phyloP scores from a whole-genome alignment of 192 early-diverging fungal genomes.

The Coemansia sp. region DNA sequence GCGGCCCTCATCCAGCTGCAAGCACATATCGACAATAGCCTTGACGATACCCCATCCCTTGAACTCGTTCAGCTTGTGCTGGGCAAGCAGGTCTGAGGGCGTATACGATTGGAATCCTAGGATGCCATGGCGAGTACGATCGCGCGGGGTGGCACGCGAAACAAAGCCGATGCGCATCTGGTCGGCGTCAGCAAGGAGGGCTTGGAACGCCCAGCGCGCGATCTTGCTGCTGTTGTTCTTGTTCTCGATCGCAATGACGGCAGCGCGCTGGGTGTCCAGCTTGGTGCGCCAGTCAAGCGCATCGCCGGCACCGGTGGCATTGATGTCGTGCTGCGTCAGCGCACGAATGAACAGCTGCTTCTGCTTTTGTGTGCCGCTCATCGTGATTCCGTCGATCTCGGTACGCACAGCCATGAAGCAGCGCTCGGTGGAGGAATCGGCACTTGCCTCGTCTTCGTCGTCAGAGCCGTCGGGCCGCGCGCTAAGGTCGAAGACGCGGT shows the following conservation, averaged over 20 bases:
- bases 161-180: slow-evolving; percentile 91
- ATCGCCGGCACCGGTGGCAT: slow-evolving; percentile 79
- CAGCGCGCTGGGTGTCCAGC: slow-evolving; percentile 92
- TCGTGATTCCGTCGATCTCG: slow-evolving; percentile 79
- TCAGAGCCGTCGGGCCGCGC: slow-evolving; percentile 22
- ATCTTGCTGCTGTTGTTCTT: slow-evolving; percentile 97
- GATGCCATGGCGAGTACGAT: slow-evolving; percentile 76
- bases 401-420: slow-evolving; percentile 83
- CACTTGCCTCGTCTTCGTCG: slow-evolving; percentile 49
- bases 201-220: slow-evolving; percentile 93
- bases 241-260: slow-evolving; percentile 95
- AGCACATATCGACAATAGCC: slow-evolving; percentile 86
- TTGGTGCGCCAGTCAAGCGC: slow-evolving; percentile 93
- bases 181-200: slow-evolving; percentile 82
- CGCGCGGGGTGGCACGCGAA: slow-evolving; percentile 72
- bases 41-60: slow-evolving; percentile 97
- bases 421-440: slow-evolving; percentile 51
- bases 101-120: slow-evolving; percentile 83
- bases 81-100: slow-evolving; percentile 84
- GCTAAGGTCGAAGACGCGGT: slow-evolving; percentile 81
- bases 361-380: slow-evolving; percentile 51
- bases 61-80: slow-evolving; percentile 82
- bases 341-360: slow-evolving; percentile 69
- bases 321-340: slow-evolving; percentile 91
- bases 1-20: slow-evolving; percentile 87